Evolutionary conservation across 1,139 yeast genomes (phyloP).

Genomic region (Protomyces arabidopsidicola): DNA sequence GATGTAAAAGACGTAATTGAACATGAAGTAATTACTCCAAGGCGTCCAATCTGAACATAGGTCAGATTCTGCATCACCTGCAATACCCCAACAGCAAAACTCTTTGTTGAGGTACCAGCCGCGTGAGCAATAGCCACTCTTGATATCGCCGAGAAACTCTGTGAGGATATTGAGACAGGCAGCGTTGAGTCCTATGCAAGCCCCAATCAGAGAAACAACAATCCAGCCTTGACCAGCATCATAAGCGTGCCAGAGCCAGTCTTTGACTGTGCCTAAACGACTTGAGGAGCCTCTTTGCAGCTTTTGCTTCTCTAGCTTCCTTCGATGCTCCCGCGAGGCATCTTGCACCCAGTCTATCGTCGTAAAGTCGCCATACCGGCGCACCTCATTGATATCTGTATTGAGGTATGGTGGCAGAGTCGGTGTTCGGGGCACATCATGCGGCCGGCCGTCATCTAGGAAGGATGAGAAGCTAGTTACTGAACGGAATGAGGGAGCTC

Average conservation of each 20-base stretch:
- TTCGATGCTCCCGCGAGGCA: conserved; percentile 49
- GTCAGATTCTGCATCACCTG: conserved; percentile 39
- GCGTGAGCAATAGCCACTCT: conserved; percentile 68
- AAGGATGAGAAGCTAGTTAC: neutral
- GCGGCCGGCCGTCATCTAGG: neutral
- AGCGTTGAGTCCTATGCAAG: conserved; percentile 74
- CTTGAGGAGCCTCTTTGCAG: conserved; percentile 27
- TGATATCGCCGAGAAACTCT: conserved; percentile 75
- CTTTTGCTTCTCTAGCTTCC: conserved; percentile 36
- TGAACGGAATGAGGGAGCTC: neutral
- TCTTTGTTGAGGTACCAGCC: conserved; percentile 66
- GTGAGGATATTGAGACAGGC: conserved; percentile 75
- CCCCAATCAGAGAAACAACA: conserved; percentile 67
- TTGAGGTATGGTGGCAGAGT: neutral
- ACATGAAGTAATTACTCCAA: conserved; percentile 28
- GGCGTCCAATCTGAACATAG: conserved; percentile 36
- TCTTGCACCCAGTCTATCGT: conserved; percentile 78
- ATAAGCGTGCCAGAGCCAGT: conserved; percentile 35
- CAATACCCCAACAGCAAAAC: conserved; percentile 63
- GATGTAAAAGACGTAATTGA: conserved; percentile 54
- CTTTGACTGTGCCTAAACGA: conserved; percentile 27
- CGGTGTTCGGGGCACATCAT: neutral
- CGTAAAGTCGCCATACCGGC: conserved; percentile 40
- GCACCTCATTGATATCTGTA: conserved; percentile 34
- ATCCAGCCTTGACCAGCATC: conserved; percentile 67